Base-by-base conservation (phyloP, 371 early-diverging fungal species). In the Fennellomyces sp. region DNA sequence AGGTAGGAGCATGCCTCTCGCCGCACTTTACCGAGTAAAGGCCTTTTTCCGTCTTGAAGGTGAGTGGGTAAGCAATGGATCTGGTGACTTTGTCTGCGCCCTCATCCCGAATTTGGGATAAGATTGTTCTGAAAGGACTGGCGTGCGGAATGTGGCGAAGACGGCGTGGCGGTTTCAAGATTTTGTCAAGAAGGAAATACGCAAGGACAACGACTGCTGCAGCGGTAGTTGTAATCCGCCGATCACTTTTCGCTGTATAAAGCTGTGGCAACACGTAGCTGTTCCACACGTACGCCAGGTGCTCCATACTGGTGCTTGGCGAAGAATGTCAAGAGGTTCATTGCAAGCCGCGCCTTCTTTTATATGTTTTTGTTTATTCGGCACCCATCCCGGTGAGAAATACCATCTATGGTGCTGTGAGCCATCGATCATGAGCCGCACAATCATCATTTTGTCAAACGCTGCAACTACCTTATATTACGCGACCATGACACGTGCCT, bases 61-160 rank as follows among this genome's bases (percentile, higher is more conserved):
- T 39, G 11, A 39, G 39, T 4, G 39, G 39, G 15, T 29, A 28
- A 28, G 15, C 30, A 28, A 50, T 28, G 12, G 29, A 12, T 50
- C 29, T 50, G 13, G n/a, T 28, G 29, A 50, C n/a, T 28, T 26
- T 11, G 13, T 50, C 50, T 28, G 29, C 13, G 21, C 17, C 12
- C 21, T 0, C 11, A 28, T 52, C 23, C 6, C 26, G 30, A n/a
- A 39, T 31, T 13, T 21, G 42, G 27, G 60, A 39, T 0, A 52
- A 17, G 13, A 60, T 17, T n/a, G 33, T 12, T 42, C 23, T 36
- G 7, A 60, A 29, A 28, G 50, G 36, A 10, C 21, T 19, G n/a
- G 36, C 41, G 30, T 23, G 28, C 3, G 60, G 52, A 23, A 60
- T 38, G 26, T 60, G 60, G 7, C 60, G 41, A 21, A 60, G 29